phyloP scores from a whole-genome alignment of 2,329 filamentous ascomycete species.

The Neonectria coccinea region DNA sequence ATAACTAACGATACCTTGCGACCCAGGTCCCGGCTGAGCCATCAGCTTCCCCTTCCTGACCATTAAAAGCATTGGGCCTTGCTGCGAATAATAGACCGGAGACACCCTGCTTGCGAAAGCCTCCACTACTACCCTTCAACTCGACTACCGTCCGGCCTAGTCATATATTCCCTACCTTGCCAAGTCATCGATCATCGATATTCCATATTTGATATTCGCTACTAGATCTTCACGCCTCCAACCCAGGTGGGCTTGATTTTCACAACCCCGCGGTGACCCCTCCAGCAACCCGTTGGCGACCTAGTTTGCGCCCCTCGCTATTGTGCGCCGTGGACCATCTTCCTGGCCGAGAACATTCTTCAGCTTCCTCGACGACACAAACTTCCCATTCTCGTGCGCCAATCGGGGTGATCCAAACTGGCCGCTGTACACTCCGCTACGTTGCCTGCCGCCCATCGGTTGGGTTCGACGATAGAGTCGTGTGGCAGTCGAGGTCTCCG shows the following conservation, averaged over 20 bases:
- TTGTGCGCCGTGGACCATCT: constrained; percentile 20
- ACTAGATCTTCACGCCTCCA: constrained; percentile 43
- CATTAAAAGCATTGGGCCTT: constrained; percentile 43
- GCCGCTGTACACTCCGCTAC: constrained; percentile 40
- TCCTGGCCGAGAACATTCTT: constrained; percentile 18
- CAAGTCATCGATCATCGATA: constrained; percentile 38
- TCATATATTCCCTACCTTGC: constrained; percentile 44
- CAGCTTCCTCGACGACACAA: constrained; percentile 23
- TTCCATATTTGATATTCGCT: constrained; percentile 35
- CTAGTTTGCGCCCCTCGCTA: constrained; percentile 21
- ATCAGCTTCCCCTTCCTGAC: constrained; percentile 47
- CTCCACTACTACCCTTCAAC: constrained; percentile 40
- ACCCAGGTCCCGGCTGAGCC: constrained; percentile 46
- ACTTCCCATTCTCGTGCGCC: constrained; percentile 26
- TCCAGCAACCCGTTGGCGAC: constrained; percentile 35
- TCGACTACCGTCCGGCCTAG: constrained; percentile 42
- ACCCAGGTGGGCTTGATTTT: constrained; percentile 39
- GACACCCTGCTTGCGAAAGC: constrained; percentile 43
- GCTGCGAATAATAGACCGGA: constrained; percentile 46
- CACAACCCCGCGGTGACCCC: constrained; percentile 46
- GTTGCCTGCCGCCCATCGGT: constrained; percentile 71
- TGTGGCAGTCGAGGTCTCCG: constrained; percentile 63
- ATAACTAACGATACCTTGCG: constrained; percentile 47
- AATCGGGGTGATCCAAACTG: constrained; percentile 38
- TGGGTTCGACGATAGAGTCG: constrained; percentile 69